Conservation (phyloP, 495 filamentous ascomycete species). For the Aspergillus coremiiformis region DNA sequence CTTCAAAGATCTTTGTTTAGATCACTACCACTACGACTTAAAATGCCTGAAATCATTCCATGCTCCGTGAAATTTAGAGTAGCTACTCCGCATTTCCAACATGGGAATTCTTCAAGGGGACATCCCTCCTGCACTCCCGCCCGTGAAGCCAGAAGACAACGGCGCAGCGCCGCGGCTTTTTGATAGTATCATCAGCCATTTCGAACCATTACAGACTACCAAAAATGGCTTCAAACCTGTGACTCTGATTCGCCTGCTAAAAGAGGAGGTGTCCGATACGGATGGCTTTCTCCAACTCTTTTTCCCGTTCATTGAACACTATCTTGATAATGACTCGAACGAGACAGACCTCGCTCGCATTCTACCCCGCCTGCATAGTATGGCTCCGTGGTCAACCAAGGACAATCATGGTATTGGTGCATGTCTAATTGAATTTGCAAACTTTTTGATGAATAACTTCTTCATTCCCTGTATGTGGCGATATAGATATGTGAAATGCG, state of each 20-base stretch:
- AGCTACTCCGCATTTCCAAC: background rate
- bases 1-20: no score
- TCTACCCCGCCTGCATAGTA: background rate
- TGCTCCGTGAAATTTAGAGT: no score
- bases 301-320: conserved; percentile 1
- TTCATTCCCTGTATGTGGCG: conserved; percentile 1
- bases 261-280: background rate
- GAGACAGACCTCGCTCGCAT: background rate
- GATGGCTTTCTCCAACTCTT: conserved; percentile 4
- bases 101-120: background rate
- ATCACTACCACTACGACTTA: no score
- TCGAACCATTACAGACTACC: conserved; percentile 2
- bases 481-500: background rate
- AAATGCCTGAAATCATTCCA: no score
- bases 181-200: background rate
- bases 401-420: background rate
- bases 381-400: background rate
- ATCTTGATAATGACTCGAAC: background rate
- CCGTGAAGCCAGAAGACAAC: background rate
- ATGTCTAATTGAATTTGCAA: background rate
- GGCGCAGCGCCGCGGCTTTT: background rate
- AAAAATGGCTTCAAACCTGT: conserved; percentile 6
- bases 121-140: background rate
- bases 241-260: conserved; percentile 1
- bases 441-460: conserved; percentile 1